Percentiles rank a stretch among this genome's conserved stretches.
phyloP scores from a whole-genome alignment of 2,329 filamentous ascomycete genomes.

The Beauveria caledonica region DNA sequence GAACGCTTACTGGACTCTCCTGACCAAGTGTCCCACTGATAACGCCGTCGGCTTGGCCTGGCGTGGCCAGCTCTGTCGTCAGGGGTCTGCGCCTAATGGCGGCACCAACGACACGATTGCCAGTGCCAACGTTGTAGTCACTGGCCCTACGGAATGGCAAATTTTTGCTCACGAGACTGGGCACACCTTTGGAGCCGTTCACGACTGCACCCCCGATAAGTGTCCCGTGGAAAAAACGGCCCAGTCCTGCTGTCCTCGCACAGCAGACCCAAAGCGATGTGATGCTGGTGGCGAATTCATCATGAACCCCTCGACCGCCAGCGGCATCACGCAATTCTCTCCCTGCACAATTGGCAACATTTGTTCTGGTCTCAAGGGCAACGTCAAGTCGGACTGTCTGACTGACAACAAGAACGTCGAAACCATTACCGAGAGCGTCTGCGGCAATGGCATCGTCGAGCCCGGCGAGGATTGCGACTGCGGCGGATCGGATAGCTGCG shows the following conservation, averaged over 20 bases:
- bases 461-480: constrained; percentile 93
- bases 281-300: constrained; percentile 74
- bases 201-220: constrained; percentile 70
- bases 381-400: constrained; percentile 68
- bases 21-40: constrained; percentile 74
- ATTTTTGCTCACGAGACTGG: constrained; percentile 91
- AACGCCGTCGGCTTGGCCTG: constrained; percentile 86
- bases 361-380: constrained; percentile 74
- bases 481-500: constrained; percentile 66
- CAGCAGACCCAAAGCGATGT: constrained; percentile 52
- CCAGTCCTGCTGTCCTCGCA: constrained; percentile 73
- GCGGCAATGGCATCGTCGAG: constrained; percentile 96
- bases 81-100: constrained; percentile 46
- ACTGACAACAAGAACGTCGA: constrained; percentile 77
- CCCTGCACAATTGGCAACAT: constrained; percentile 89
- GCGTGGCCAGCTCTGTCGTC: constrained; percentile 77
- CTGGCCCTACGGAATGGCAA: constrained; percentile 82
- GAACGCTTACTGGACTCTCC: constrained; percentile 89
- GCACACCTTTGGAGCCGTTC: constrained; percentile 91
- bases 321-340: constrained; percentile 71
- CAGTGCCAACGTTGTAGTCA: constrained; percentile 82
- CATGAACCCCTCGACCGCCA: constrained; percentile 87
- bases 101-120: constrained; percentile 63
- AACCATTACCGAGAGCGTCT: constrained; percentile 75
- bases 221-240: constrained; percentile 54